Evolutionary conservation across 2,329 filamentous ascomycete genomes (phyloP), one percentile per base, ranked within the genome.

Genomic region (Albifimbria verrucaria): DNA sequence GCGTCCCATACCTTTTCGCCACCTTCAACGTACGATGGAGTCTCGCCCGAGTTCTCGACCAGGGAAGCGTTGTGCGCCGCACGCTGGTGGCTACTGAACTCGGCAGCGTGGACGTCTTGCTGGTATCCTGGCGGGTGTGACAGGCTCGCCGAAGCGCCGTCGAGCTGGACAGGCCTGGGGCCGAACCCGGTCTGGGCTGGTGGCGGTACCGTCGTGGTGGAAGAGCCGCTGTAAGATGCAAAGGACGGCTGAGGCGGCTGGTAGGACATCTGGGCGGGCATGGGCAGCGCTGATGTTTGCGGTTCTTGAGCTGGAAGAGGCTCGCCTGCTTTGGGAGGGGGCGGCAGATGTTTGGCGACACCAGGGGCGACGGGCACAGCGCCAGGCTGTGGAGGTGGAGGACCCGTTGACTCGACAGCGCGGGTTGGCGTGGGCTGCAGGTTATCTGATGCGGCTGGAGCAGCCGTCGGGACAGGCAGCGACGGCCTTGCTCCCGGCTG

Each of bases 321-420:
- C 66, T 82, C 76, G 36, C 77, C 77, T 28, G 68, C 72, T 62
- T 74, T 81, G 49, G 80, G 79, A 45, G 80, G 79, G 52, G 80
- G 78, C 53, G 79, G 79, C 26, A 80, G 57, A 43, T 56, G 50
- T 41, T 58, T 59, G 43, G 54, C 59, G n/a, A 56, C 56, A 50
- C 63, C 63, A 22, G 72, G 60, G 48, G 78, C 68, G 44, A 70
- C 63, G 39, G 83, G 82, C 43, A 76, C 71, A 39, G 81, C 78
- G 51, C 81, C 82, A 36, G 83, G 82, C 59, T 85, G 81, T 25
- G 83, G 82, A 56, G 77, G 69, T 52, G 81, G 77, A 47, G 82
- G 82, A 17, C 69, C 70, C 44, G 66, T 59, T 48, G 59, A 55
- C 23, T 61, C 56, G 47, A 65, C 55, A 44, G 65, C 65, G 55